Percentiles rank a stretch among this genome's conserved stretches.
These are phyloP conservation scores for Solanum lycopersicoides DNA, from an alignment of 257 asterid species.

Conservation along the genomic window DNA sequence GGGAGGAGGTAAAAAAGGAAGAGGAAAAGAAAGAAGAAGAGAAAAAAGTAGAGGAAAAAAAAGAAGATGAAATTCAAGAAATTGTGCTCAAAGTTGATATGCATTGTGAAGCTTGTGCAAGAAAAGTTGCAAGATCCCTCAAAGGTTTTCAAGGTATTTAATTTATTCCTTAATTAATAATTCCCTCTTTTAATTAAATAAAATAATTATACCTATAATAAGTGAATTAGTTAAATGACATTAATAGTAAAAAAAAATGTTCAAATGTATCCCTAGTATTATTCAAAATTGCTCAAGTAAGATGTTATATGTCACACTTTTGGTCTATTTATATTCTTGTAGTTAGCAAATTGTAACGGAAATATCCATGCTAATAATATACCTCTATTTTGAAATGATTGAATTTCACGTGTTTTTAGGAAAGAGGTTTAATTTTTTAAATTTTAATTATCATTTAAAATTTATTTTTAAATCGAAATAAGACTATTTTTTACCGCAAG, in stretches of 20 bases:
- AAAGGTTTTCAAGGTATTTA: conserved; percentile 65
- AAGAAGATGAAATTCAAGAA: conserved; percentile 26
- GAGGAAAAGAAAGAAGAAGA: background rate
- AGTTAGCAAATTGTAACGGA: background rate
- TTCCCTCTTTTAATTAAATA: background rate
- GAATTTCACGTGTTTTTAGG: fast-evolving
- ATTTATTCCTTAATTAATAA: background rate
- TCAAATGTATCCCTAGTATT: background rate
- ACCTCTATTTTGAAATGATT: background rate
- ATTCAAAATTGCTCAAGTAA: background rate
- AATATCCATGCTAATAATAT: background rate
- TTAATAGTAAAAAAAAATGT: background rate
- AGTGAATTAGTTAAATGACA: background rate
- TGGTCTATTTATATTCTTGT: background rate
- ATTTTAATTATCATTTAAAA: background rate
- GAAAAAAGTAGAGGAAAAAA: conserved; percentile 12
- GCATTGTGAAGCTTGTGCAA: conserved; percentile 94
- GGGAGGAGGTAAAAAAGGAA: background rate
- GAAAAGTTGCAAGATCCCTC: conserved; percentile 70
- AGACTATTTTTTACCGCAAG: too few relatives aligned
- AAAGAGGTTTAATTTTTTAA: background rate
- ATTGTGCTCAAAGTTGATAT: conserved; percentile 81
- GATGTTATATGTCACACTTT: background rate
- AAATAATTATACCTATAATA: background rate
- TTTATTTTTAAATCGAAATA: too few relatives aligned